Evolutionary conservation across 768 basidiomycete genomes (phyloP), one percentile per base, ranked within the genome.

Genomic region (Cystofilobasidium macerans): DNA sequence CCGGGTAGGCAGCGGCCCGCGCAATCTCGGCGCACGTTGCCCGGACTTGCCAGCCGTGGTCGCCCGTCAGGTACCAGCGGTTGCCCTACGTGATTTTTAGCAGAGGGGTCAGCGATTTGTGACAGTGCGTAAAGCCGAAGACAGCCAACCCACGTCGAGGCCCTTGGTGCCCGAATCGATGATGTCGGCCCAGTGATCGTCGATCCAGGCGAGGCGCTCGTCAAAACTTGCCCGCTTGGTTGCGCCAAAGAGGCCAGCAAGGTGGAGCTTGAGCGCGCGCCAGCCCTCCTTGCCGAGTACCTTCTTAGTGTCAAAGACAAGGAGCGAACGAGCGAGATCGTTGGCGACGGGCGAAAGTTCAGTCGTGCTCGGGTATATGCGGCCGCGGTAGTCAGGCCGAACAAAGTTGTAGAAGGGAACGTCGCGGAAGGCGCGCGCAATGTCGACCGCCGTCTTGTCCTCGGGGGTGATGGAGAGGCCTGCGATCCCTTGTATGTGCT

Each of bases 1-100:
- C 51, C 20, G 83, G 82, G 0, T 86, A 86, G 47, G 86, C 81
- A 0, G 93, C 80, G 1, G 94, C 94, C 0, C 80, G 81, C 54
- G 81, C 81, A n/a, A 98, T 80, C 73, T 99, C 95, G 75, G 86
- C 84, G 78, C 92, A 97, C 0, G 88, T 83, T 22, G 94, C 88
- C 42, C 98, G 86, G 74, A 87, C 93, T 75, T 98, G 94, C 93
- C 94, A 98, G 11, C 93, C 93, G 72, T 98, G 92, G 73, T 94
- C 92, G 0, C 91, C 92, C 64, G 83, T 78, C 48, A 81, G 76
- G 94, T 94, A 99, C 94, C 93, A 98, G 58, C 82, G 79, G 8
- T 77, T 73, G 28, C 88, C 91, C 85, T 88, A 65, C 13, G 28
- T 12, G 42, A 12, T 26, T 38, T 14, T 24, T 32, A 12, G 20